Percentiles rank a stretch among this genome's conserved stretches.
These are phyloP conservation scores for Nematocida homosporus DNA, from an alignment of 371 early-diverging fungal genomes.

Conservation along the genomic window DNA sequence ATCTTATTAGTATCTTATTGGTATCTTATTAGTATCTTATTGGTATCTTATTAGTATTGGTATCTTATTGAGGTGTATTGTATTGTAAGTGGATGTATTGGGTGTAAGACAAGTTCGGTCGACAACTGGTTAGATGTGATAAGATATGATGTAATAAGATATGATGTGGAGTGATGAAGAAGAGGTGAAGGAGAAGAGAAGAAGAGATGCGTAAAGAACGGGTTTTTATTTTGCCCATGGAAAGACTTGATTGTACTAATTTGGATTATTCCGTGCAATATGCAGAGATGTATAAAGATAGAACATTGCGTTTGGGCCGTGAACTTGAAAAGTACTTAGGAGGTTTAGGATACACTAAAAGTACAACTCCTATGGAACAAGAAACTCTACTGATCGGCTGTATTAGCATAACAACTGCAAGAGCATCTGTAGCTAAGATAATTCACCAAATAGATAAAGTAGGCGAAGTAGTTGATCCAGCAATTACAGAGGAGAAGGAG, in stretches of 20 bases:
- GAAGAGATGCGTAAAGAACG: no score
- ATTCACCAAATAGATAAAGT: background rate
- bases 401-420: background rate
- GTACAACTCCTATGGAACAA: background rate
- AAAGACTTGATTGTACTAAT: background rate
- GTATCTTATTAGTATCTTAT: no score
- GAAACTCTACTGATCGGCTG: conserved; percentile 6
- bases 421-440: background rate
- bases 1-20: no score
- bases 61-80: no score
- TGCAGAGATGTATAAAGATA: conserved; percentile 14
- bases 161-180: no score
- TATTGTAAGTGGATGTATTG: no score
- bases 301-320: background rate
- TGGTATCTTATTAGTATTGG: no score
- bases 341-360: background rate
- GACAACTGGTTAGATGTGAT: no score
- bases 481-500: background rate
- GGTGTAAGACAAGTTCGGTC: no score
- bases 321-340: background rate
- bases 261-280: conserved; percentile 7
- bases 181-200: no score
- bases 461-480: background rate
- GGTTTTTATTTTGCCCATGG: background rate
- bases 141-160: no score